Evolutionary conservation across 169 alveolate species (phyloP).

Genomic region (Theileria annulata): DNA sequence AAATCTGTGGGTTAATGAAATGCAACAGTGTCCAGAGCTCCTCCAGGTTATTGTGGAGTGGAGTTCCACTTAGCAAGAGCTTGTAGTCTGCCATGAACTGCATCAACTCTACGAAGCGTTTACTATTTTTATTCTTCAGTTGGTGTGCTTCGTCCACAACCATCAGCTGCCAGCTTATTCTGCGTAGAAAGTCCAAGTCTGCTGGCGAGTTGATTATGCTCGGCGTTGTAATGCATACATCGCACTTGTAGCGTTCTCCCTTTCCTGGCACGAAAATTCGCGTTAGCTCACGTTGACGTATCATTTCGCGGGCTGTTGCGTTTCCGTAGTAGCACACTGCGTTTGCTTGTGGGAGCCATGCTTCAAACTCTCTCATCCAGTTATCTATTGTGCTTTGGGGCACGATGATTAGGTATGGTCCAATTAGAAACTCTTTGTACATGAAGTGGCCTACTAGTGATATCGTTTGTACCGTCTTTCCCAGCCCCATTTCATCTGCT

Average conservation of each 20-base stretch:
- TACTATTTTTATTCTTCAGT: slow-evolving; percentile 86
- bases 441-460: slow-evolving; percentile 88
- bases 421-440: slow-evolving; percentile 81
- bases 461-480: slow-evolving; percentile 93
- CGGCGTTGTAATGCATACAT: slow-evolving; percentile 88
- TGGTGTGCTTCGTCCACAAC: slow-evolving; percentile 94
- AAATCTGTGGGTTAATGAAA: slow-evolving; percentile 91
- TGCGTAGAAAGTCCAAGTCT: slow-evolving; percentile 85
- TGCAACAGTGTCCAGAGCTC: slow-evolving; percentile 95
- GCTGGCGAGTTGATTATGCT: slow-evolving; percentile 81
- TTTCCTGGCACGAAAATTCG: slow-evolving; percentile 74
- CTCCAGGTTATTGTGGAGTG: slow-evolving; percentile 91
- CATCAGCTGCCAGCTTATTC: slow-evolving; percentile 87
- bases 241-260: slow-evolving; percentile 81
- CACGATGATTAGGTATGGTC: slow-evolving; percentile 91
- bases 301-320: slow-evolving; percentile 86
- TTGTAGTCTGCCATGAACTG: slow-evolving; percentile 86
- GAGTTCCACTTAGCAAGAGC: slow-evolving; percentile 93
- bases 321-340: slow-evolving; percentile 91
- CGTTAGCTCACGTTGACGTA: slow-evolving; percentile 80
- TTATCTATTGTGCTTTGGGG: slow-evolving; percentile 96
- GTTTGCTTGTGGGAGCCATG: slow-evolving; percentile 92
- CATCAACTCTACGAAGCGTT: slow-evolving; percentile 83
- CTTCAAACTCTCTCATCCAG: slow-evolving; percentile 93
- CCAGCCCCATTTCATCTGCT: slow-evolving; percentile 97